A percentile compares a stretch with the other conserved stretches of the same genome.
These are phyloP conservation scores for Rhynchosporium secalis DNA, from an alignment of 2,329 filamentous ascomycete genomes.

Conservation along the genomic window DNA sequence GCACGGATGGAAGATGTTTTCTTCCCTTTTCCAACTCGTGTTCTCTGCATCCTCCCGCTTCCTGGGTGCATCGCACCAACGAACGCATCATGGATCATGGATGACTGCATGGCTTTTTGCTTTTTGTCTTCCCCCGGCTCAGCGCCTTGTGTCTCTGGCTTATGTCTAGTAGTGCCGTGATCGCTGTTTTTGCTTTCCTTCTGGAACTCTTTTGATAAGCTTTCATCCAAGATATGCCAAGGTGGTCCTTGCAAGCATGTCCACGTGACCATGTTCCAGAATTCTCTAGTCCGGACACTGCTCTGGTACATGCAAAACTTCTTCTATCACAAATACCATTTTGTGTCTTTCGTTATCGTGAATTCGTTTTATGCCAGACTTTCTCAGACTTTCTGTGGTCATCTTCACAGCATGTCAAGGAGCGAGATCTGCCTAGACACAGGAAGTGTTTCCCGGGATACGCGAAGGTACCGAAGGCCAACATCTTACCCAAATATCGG, in stretches of 20 bases:
- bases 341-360: no score
- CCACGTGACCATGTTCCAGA: neutral
- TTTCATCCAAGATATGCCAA: neutral
- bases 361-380: no score
- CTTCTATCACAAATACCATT: no score
- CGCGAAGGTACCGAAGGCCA: no score
- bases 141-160: neutral
- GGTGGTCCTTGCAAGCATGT: neutral
- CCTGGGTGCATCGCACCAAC: neutral
- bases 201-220: neutral
- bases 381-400: no score
- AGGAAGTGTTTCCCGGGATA: no score
- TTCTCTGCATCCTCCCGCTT: neutral
- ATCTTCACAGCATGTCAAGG: no score
- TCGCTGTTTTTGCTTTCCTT: neutral
- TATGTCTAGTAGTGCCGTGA: neutral
- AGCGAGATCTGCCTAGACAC: no score
- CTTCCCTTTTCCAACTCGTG: neutral
- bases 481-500: no score
- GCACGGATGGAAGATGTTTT: conserved; percentile 9
- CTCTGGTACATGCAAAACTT: no score
- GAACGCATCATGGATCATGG: neutral
- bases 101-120: neutral
- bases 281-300: no score
- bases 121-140: neutral